Evolutionary conservation across 2,329 filamentous ascomycete genomes (phyloP).

Genomic region (Colletotrichum lini): DNA sequence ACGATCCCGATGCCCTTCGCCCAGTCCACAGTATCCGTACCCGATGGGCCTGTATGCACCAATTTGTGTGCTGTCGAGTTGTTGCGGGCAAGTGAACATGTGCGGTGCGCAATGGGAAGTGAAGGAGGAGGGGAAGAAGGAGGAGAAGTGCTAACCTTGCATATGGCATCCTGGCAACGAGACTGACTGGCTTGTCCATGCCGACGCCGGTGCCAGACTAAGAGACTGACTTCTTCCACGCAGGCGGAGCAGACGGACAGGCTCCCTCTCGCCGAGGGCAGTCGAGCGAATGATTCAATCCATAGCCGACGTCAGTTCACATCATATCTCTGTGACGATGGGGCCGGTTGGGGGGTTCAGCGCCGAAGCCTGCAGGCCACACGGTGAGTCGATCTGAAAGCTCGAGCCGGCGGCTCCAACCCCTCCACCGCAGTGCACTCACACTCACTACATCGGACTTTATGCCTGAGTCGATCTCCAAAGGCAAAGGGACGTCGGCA

Average conservation of each 20-base stretch:
- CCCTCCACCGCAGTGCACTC: constrained; percentile 10
- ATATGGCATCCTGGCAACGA: constrained; percentile 33
- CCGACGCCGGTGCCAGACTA: constrained; percentile 5
- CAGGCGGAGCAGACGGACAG: constrained; percentile 21
- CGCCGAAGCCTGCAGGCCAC: not conserved
- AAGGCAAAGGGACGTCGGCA: constrained; percentile 28
- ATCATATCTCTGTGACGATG: constrained; percentile 13
- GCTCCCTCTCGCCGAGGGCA: constrained; percentile 5
- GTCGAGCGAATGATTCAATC: constrained; percentile 25
- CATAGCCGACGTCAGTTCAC: constrained; percentile 16
- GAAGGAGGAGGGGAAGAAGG: not conserved
- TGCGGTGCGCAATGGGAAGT: not conserved
- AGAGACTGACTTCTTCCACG: constrained; percentile 24
- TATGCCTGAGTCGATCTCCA: constrained; percentile 38
- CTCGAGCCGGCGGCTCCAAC: constrained; percentile 27
- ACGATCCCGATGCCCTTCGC: constrained; percentile 19
- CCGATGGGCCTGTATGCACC: too few relatives aligned
- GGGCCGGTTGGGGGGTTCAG: constrained; percentile 4
- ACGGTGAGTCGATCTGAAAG: constrained; percentile 4
- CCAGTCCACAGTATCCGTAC: constrained; percentile 1
- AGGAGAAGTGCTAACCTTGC: constrained; percentile 28
- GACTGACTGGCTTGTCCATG: constrained; percentile 16
- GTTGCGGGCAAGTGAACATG: constrained; percentile 12
- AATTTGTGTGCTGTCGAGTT: not conserved
- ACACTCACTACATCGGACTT: too few relatives aligned